Base-by-base conservation (phyloP, 1,284 basidiomycete genomes). In the Phlebopus sp. region DNA sequence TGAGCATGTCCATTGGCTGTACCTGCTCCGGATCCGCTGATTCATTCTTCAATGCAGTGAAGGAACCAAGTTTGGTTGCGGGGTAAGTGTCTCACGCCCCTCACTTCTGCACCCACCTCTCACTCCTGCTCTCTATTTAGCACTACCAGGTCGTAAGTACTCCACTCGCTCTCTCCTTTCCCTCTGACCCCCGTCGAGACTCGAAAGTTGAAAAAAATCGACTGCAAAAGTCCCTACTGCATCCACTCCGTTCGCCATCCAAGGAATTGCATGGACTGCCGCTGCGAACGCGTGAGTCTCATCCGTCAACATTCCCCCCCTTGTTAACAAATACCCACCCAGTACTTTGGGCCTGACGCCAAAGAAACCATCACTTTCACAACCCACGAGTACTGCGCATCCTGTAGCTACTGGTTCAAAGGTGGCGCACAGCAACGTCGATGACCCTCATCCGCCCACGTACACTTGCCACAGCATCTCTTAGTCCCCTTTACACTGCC, bases 1-100 rank as follows among this genome's bases (percentile, higher is more conserved):
- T 87, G 55, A 47, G 82, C 76, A 40, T 42, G 49, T 51, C 40
- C 43, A 47, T 47, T 56, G 40, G 23, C 37, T n/a, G 35, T 47
- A 19, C 46, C 53, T 45, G 47, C 48, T 42, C 60, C 34, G 47
- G 47, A 36, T n/a, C 14, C 37, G 41, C 49, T 60, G 42, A 59
- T 55, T 32, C 55, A 37, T 40, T 44, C 47, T 59, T 50, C 46
- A 52, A 42, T 50, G 39, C 70, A 90, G 87, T 59, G 83, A 87
- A 77, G 87, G 86, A 51, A 82, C 78, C 54, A 80, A 82, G 69
- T 75, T 83, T 59, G 83, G 81, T 59, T 90, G 86, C 66, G 86
- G 86, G 62, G 78, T 72, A 80, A 75, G 75, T 82, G 69, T 64
- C 69, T 71, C 60, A 68, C 73, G 58, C 72, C 67, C 19, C 47